Percentiles rank a stretch among this genome's conserved stretches.
Conservation (phyloP, 495 filamentous ascomycete species). For the Penicillium salamii region DNA sequence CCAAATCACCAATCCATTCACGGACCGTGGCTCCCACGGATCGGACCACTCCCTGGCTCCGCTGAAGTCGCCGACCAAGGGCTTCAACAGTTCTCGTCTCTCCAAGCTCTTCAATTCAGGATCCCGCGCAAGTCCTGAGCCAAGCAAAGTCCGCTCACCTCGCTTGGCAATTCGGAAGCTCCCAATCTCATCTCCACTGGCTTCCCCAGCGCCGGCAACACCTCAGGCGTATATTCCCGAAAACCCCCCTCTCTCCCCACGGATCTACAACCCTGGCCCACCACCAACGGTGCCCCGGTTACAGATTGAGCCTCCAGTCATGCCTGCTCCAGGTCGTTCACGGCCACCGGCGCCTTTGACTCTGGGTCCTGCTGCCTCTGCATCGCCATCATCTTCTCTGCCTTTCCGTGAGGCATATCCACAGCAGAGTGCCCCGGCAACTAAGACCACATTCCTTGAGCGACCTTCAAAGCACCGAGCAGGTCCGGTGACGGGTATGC, state of each 20-base stretch:
- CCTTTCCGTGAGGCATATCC: slow-evolving; percentile 57
- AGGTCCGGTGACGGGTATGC: slow-evolving; percentile 70
- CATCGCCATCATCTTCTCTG: slow-evolving; percentile 38
- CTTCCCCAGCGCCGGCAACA: slow-evolving; percentile 43
- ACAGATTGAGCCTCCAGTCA: slow-evolving; percentile 14
- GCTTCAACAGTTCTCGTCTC: slow-evolving; percentile 32
- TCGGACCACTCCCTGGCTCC: slow-evolving; percentile 15
- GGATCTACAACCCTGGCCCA: slow-evolving; percentile 56
- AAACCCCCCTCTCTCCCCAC: slow-evolving; percentile 54
- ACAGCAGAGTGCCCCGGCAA: slow-evolving; percentile 55
- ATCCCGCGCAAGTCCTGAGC: slow-evolving; percentile 53
- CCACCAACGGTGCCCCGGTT: slow-evolving; percentile 43
- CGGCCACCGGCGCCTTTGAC: slow-evolving; percentile 36
- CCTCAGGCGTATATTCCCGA: slow-evolving; percentile 47
- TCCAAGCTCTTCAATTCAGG: slow-evolving; percentile 53
- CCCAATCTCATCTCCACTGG: slow-evolving; percentile 57
- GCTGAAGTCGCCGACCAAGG: slow-evolving; percentile 26
- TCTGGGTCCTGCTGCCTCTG: slow-evolving; percentile 29
- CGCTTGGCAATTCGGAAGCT: slow-evolving; percentile 52
- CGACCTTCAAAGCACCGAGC: slow-evolving; percentile 52
- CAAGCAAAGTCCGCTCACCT: slow-evolving; percentile 50
- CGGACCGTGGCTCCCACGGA: slow-evolving; percentile 26
- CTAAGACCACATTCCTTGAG: slow-evolving; percentile 78
- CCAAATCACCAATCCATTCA: slow-evolving; percentile 37
- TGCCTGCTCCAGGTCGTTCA: slow-evolving; percentile 17